A percentile compares a stretch with the other conserved stretches of the same genome.
phyloP scores from a whole-genome alignment of 306 rosid genomes.

The Vigna angularis region DNA sequence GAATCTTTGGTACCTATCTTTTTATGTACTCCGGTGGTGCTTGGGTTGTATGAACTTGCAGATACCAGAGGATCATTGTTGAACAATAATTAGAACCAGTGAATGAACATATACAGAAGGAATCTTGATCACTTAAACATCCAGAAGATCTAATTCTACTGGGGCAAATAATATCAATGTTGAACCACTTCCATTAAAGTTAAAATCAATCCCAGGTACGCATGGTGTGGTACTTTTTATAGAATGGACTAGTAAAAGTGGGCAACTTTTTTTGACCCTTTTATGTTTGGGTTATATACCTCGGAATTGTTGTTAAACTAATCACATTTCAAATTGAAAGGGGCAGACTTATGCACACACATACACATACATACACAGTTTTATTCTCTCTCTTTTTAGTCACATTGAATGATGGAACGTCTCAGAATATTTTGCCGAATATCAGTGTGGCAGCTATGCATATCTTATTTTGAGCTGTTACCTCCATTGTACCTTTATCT shows the following conservation, averaged over 20 bases:
- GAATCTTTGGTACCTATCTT: not conserved
- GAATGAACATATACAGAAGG: conserved; percentile 2
- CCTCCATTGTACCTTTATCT: not conserved
- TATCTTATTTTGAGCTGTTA: not conserved
- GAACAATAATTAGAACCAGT: not conserved
- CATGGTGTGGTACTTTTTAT: not conserved
- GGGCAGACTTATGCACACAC: not conserved
- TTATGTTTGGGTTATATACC: conserved; percentile 6
- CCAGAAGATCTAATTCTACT: not conserved
- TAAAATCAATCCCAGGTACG: not conserved
- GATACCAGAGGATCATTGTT: conserved; percentile 18
- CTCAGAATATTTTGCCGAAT: not conserved
- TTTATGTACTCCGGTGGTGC: not conserved
- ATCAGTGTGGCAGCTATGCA: not conserved
- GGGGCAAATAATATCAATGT: not conserved
- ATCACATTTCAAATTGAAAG: not conserved
- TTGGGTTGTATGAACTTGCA: not conserved
- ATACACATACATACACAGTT: too few species aligned
- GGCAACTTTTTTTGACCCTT: not conserved
- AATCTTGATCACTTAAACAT: conserved; percentile 2
- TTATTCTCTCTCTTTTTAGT: conserved; percentile 19
- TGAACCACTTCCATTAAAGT: not conserved
- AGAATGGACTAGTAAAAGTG: not conserved
- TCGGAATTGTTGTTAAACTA: conserved; percentile 4
- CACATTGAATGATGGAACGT: conserved; percentile 32